A percentile compares a stretch with the other conserved stretches of the same genome.
These are phyloP conservation scores for Bacterosira constricta DNA, from an alignment of 108 stramenopile genomes.

Conservation along the genomic window DNA sequence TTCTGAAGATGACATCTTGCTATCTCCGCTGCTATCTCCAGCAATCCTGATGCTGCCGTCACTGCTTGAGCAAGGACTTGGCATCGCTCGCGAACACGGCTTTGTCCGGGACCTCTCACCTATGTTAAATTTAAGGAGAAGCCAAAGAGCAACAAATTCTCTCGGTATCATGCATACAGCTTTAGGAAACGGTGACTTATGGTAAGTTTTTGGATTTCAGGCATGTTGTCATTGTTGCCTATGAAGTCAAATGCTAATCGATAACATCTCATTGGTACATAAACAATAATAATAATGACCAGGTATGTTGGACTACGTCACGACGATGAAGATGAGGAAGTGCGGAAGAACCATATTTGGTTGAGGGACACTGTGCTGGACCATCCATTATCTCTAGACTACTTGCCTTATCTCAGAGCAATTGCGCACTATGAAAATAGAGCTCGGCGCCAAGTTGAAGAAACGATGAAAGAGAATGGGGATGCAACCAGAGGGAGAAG, in stretches of 20 bases:
- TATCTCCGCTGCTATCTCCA: constrained; percentile 5
- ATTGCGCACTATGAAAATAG: constrained; percentile 38
- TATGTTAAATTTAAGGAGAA: constrained; percentile 11
- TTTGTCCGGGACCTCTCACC: neutral
- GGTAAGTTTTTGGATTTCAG: neutral
- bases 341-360: constrained; percentile 7
- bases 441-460: constrained; percentile 10
- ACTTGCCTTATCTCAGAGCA: constrained; percentile 41
- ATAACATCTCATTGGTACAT: too few species aligned
- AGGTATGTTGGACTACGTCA: constrained; percentile 36
- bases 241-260: neutral
- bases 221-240: neutral
- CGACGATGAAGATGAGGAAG: constrained; percentile 3
- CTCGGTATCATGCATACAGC: constrained; percentile 5
- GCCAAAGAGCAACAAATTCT: neutral
- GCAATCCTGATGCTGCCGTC: constrained; percentile 15
- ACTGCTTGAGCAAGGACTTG: constrained; percentile 21
- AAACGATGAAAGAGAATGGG: constrained; percentile 20
- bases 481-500: constrained; percentile 4
- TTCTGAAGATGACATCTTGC: constrained; percentile 42
- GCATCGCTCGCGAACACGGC: neutral
- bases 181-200: neutral
- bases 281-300: constrained; percentile 10
- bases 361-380: constrained; percentile 11
- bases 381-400: constrained; percentile 32